Evolutionary conservation across 2,329 filamentous ascomycete species (phyloP), one percentile per base, ranked within the genome.

Genomic region (Colletotrichum sp.): DNA sequence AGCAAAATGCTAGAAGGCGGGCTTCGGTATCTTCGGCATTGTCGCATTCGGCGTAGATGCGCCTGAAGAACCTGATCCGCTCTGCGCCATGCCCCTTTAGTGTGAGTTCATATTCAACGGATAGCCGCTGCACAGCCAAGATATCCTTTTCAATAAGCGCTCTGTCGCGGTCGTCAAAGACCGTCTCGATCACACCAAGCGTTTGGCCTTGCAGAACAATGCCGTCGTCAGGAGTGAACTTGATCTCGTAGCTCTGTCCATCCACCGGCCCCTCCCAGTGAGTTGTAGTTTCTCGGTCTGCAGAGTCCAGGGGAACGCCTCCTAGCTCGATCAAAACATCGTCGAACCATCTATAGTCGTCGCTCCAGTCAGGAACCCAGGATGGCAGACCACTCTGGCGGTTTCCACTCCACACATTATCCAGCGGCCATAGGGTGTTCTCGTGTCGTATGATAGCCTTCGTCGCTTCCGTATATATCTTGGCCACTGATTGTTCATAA

Each of bases 171-270:
- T 59, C 55, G 24, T 59, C 55, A 18, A 59, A 59, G 10, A 59
- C 24, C 0, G 0, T 0, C 55, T 59, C 55, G 13, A 28, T 59
- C 55, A 2, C 7, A 1, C 55, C 55, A 18, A 59, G 55, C 0
- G 7, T 28, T 59, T 59, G 55, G 55, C 55, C 55, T 0, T 59
- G 55, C 1, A 59, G 55, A 6, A 59, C 0, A 1, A 59, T 59
- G 55, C 55, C 55, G 0, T 59, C 12, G 21, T 59, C 55, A 18
- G 1, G 0, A 59, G 55, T 59, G 55, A 59, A 59, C 0, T 59
- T 24, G 16, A 59, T 18, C 0, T 4, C 55, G 16, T 24, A 28
- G 26, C 0, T 18, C 3, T 2, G 55, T 18, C 0, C 1, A 0
- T 59, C 24, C 1, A 26, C 55, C 9, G 55, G 55, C 0, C 24